Conservation (phyloP, 805 yeast genomes). For the Candida koratica region DNA sequence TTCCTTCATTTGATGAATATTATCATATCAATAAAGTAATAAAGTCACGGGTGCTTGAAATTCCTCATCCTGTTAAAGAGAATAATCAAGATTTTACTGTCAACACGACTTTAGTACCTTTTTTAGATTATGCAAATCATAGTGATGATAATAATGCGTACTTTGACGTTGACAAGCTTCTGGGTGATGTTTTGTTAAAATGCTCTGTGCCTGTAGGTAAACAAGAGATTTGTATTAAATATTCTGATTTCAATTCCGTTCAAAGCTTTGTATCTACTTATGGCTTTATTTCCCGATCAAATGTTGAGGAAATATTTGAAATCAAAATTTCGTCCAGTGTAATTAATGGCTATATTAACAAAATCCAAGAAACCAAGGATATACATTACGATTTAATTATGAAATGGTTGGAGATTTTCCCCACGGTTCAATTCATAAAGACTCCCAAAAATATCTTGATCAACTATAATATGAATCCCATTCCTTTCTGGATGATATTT, state of each 20-base stretch:
- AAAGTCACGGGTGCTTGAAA: conserved; percentile 59
- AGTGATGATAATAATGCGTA: conserved; percentile 42
- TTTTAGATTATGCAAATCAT: conserved; percentile 68
- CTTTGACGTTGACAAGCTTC: conserved; percentile 55
- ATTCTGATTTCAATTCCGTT: conserved; percentile 11
- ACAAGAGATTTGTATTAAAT: conserved; percentile 14
- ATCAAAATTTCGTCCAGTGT: conserved; percentile 10
- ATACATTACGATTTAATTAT: conserved; percentile 14
- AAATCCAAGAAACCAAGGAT: conserved; percentile 11
- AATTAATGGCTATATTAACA: conserved; percentile 12
- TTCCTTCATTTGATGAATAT: conserved; percentile 15
- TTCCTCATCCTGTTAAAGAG: conserved; percentile 53
- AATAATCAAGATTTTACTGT: conserved; percentile 30
- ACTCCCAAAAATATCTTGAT: conserved; percentile 7
- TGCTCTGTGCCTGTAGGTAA: conserved; percentile 22
- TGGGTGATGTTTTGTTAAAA: conserved; percentile 56
- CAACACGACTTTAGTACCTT: conserved; percentile 58
- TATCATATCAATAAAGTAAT: conserved; percentile 43
- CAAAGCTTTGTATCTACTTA: conserved; percentile 25
- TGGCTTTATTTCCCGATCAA: conserved; percentile 28
- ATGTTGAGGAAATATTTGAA: conserved; percentile 11
- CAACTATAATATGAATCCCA: conserved; percentile 11
- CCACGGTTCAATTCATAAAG: conserved; percentile 21
- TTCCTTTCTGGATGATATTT: conserved; percentile 16
- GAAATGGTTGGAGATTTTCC: conserved; percentile 28